Percentiles rank a stretch among this genome's conserved stretches.
These are phyloP conservation scores for Leishmania gerbilli DNA, from an alignment of 208 protist species.

Conservation along the genomic window DNA sequence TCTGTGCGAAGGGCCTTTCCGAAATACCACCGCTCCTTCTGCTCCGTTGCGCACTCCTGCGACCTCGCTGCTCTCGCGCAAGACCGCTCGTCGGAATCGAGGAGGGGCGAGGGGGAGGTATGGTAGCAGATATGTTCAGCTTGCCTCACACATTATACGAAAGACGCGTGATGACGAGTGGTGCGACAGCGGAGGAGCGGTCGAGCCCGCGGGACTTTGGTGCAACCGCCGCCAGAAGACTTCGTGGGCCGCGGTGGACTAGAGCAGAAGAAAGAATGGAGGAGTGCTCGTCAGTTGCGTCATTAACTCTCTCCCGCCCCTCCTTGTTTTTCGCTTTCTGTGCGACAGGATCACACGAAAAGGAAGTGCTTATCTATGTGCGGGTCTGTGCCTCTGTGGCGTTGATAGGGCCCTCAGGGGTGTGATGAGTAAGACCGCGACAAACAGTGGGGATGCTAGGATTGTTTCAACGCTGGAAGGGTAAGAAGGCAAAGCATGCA, in stretches of 20 bases:
- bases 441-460: not conserved
- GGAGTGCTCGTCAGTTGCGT: not conserved
- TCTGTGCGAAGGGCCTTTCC: not conserved
- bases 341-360: not conserved
- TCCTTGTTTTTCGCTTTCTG: not conserved
- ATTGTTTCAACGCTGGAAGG: not conserved
- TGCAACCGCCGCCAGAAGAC: not conserved
- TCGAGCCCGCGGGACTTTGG: not conserved
- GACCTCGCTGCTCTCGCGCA: not conserved
- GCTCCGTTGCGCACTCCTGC: not conserved
- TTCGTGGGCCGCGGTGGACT: not conserved
- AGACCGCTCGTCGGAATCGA: not conserved
- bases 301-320: not conserved
- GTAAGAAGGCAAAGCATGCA: not conserved
- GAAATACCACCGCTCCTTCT: constrained; percentile 1
- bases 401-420: not conserved
- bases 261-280: not conserved
- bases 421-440: not conserved
- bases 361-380: not conserved
- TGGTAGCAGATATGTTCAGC: not conserved
- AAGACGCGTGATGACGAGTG: not conserved
- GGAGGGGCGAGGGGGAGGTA: not conserved
- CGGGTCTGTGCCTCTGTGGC: not conserved
- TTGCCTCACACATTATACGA: not conserved
- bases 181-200: not conserved